Evolutionary conservation across 2,329 filamentous ascomycete genomes (phyloP).

Genomic region (Penicillium sp.): DNA sequence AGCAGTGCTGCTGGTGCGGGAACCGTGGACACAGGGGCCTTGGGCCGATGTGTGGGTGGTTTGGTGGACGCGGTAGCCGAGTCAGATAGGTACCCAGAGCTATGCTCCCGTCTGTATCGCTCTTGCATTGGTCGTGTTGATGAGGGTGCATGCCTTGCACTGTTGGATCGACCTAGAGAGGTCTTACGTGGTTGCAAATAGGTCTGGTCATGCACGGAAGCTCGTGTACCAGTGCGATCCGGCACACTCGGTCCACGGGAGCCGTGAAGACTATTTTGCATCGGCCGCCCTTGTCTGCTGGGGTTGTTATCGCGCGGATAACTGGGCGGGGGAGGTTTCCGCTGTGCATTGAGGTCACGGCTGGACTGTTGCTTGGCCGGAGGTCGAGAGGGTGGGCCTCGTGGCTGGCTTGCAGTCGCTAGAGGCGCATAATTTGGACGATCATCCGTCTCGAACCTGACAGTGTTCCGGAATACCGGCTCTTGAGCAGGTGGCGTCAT

Average conservation of each 20-base stretch:
- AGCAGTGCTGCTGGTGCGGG: constrained; percentile 9
- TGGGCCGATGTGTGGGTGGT: constrained; percentile 1
- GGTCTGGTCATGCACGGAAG: constrained; percentile 5
- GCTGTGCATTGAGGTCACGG: background rate
- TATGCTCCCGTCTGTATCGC: constrained; percentile 13
- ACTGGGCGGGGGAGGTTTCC: constrained; percentile 10
- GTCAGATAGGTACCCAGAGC: constrained; percentile 26
- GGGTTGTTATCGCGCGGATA: background rate
- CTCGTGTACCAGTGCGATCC: constrained; percentile 12
- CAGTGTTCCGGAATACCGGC: constrained; percentile 11
- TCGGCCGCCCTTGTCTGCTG: background rate
- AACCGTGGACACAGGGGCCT: background rate
- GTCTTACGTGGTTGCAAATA: background rate
- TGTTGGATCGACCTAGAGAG: constrained; percentile 22
- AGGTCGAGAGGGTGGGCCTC: constrained; percentile 6
- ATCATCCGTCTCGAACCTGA: background rate
- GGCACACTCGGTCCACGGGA: constrained; percentile 1
- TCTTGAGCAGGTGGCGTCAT: constrained; percentile 29
- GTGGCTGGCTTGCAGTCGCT: constrained; percentile 11
- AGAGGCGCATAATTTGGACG: background rate
- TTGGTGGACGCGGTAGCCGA: constrained; percentile 14
- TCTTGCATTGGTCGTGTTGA: constrained; percentile 4
- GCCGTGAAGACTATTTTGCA: constrained; percentile 10
- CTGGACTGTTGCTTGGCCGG: constrained; percentile 5
- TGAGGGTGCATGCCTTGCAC: constrained; percentile 16